phyloP scores from a whole-genome alignment of 306 rosid species.

The Luffa acutangula region DNA sequence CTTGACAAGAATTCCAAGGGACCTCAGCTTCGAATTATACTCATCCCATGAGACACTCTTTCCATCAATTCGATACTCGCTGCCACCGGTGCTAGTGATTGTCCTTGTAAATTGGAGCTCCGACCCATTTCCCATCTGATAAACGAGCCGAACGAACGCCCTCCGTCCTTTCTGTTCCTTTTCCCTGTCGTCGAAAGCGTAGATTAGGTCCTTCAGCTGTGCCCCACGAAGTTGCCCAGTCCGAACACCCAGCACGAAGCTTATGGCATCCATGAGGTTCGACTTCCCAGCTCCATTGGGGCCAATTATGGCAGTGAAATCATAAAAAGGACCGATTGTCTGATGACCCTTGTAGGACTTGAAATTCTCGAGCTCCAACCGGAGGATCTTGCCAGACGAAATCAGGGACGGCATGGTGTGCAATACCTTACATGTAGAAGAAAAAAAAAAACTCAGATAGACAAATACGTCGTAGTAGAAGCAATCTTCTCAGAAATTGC shows the following conservation, averaged over 20 bases:
- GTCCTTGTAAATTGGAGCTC: constrained; percentile 77
- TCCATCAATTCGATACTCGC: constrained; percentile 84
- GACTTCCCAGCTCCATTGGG: constrained; percentile 98
- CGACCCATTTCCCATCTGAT: constrained; percentile 52
- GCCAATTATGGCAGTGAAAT: constrained; percentile 92
- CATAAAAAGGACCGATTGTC: constrained; percentile 78
- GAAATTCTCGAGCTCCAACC: constrained; percentile 87
- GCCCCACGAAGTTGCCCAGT: constrained; percentile 97
- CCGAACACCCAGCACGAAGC: constrained; percentile 96
- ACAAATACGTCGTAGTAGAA: background rate
- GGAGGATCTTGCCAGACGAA: constrained; percentile 77
- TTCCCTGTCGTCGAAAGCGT: constrained; percentile 81
- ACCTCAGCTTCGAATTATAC: constrained; percentile 54
- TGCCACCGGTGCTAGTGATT: constrained; percentile 67
- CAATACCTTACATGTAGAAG: background rate
- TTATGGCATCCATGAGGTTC: constrained; percentile 97
- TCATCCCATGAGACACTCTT: constrained; percentile 54
- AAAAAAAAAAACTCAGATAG: background rate
- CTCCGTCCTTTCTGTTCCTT: constrained; percentile 82
- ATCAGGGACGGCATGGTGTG: constrained; percentile 66
- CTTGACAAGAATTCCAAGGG: constrained; percentile 93
- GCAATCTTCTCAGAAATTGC: background rate
- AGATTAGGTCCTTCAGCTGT: constrained; percentile 84
- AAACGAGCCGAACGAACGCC: constrained; percentile 76
- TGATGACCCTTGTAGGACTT: constrained; percentile 91